These are phyloP conservation scores for Limnanthes douglasii DNA, from an alignment of 345 rosid genomes.

Conservation along the genomic window DNA sequence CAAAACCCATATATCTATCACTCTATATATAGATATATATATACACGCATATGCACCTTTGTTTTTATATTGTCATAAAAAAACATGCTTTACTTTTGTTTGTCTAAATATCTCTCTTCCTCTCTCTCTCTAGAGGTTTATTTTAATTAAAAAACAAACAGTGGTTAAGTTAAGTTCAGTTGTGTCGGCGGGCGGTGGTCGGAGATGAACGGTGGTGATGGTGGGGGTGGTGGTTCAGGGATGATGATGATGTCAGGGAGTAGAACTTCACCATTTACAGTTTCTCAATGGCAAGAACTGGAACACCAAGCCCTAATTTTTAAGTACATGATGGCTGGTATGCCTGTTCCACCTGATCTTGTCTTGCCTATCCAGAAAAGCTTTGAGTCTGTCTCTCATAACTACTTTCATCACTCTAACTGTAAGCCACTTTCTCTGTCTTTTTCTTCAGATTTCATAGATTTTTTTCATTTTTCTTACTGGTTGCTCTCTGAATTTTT, in stretches of 20 bases:
- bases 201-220: constrained; percentile 15
- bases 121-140: too few species aligned
- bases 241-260: constrained; percentile 16
- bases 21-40: too few species aligned
- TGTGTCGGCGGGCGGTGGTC: constrained; percentile 9
- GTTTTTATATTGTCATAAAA: too few species aligned
- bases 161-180: too few species aligned
- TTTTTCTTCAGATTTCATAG: not conserved
- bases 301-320: constrained; percentile 49
- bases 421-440: constrained; percentile 13
- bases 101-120: too few species aligned
- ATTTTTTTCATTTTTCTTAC: not conserved
- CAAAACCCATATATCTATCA: too few species aligned
- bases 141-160: too few species aligned
- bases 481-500: constrained; percentile 5
- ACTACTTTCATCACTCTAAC: constrained; percentile 31
- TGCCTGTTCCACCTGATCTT: constrained; percentile 46
- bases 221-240: constrained; percentile 9
- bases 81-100: too few species aligned
- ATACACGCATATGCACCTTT: too few species aligned
- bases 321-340: constrained; percentile 44
- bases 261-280: constrained; percentile 39
- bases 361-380: constrained; percentile 37
- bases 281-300: constrained; percentile 46
- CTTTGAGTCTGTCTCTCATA: constrained; percentile 31